Evolutionary conservation across 2,329 filamentous ascomycete species (phyloP).

Genomic region (Cercospora sesami): DNA sequence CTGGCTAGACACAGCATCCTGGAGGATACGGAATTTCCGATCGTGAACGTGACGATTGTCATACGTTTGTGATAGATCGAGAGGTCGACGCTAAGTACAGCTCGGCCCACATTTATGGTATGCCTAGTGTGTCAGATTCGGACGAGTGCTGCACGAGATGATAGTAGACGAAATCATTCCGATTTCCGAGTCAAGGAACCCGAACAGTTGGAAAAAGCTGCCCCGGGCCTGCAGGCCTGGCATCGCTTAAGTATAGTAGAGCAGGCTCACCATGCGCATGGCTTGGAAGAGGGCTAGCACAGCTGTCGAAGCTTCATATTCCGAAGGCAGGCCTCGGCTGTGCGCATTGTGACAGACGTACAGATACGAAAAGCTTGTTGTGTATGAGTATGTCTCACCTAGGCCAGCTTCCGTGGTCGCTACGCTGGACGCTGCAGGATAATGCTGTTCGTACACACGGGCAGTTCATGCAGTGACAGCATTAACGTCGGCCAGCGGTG

Average conservation of each 20-base stretch:
- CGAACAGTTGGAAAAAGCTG: not conserved
- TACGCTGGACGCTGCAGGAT: not conserved
- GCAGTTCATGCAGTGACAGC: not conserved
- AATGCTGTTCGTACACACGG: not conserved
- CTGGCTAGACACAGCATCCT: not conserved
- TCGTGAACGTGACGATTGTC: not conserved
- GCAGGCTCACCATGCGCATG: not conserved
- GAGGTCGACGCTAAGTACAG: not conserved
- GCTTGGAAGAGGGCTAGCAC: not conserved
- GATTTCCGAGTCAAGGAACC: not conserved
- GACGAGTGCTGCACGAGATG: not conserved
- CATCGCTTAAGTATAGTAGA: not conserved
- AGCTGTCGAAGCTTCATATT: not conserved
- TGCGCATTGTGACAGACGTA: not conserved
- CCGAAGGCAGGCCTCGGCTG: not conserved
- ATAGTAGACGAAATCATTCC: not conserved
- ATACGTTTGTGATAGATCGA: slow-evolving; percentile 3
- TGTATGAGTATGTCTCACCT: not conserved
- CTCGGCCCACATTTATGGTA: not conserved
- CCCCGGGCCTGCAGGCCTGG: not conserved
- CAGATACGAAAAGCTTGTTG: not conserved
- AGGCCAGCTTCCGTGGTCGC: not conserved
- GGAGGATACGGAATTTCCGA: not conserved
- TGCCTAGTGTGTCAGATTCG: not conserved
- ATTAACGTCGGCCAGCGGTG: not conserved